Conservation (phyloP, 371 early-diverging fungal genomes). For the Mucor velutinosus region DNA sequence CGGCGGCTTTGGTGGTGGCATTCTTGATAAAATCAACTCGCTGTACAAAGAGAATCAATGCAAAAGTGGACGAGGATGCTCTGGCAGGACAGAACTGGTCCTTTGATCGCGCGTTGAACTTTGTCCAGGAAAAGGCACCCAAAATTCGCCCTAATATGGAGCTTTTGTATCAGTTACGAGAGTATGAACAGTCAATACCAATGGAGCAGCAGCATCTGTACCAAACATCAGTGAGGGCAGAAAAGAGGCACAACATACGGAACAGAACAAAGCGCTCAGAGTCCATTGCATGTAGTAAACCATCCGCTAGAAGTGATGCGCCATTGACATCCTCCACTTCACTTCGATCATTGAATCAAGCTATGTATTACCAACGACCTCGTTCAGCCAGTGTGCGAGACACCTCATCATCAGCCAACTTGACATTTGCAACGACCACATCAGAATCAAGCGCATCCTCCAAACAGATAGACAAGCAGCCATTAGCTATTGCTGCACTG, state of each 20-base stretch:
- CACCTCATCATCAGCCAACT: neutral
- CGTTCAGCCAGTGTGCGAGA: conserved; percentile 7
- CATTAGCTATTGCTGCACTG: neutral
- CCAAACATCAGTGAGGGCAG: neutral
- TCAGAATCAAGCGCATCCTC: neutral
- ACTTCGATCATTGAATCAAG: neutral
- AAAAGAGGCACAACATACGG: neutral
- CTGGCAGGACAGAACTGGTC: conserved; percentile 17
- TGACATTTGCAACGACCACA: neutral
- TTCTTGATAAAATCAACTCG: conserved; percentile 26
- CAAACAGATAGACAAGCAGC: neutral
- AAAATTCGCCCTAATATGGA: conserved; percentile 38
- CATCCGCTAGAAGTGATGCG: neutral
- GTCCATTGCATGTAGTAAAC: conserved; percentile 4
- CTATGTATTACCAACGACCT: neutral
- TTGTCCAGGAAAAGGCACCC: conserved; percentile 32
- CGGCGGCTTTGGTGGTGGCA: conserved; percentile 36
- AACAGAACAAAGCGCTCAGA: conserved; percentile 6
- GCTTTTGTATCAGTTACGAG: conserved; percentile 35
- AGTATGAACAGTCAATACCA: conserved; percentile 24
- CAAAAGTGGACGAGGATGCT: neutral
- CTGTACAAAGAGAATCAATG: neutral
- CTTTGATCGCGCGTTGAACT: conserved; percentile 22
- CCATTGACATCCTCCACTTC: neutral
- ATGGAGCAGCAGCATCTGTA: neutral